phyloP scores from a whole-genome alignment of 1,284 basidiomycete genomes.

The Coniferiporia weirii region DNA sequence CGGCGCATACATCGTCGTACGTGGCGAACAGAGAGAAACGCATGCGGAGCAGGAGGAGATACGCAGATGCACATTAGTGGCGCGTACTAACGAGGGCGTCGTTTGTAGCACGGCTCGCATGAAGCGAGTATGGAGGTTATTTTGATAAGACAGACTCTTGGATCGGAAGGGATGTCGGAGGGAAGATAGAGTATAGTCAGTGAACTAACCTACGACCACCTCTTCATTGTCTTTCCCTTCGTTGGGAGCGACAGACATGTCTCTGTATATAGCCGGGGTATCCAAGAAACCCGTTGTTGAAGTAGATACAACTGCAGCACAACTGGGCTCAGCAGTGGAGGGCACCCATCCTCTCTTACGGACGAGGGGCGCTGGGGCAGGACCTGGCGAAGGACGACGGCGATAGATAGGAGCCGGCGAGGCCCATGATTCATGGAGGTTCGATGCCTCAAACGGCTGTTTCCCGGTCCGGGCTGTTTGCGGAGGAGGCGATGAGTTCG shows the following conservation, averaged over 20 bases:
- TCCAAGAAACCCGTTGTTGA: slow-evolving; percentile 59
- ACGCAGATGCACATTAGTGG: background rate
- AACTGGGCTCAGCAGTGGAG: slow-evolving; percentile 47
- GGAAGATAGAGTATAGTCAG: background rate
- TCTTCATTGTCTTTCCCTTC: slow-evolving; percentile 38
- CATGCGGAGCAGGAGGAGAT: background rate
- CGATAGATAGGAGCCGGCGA: slow-evolving; percentile 14
- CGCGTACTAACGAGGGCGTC: background rate
- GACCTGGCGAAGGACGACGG: slow-evolving; percentile 26
- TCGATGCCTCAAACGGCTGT: background rate
- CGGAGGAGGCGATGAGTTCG: slow-evolving; percentile 21
- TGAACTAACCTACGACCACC: slow-evolving; percentile 43
- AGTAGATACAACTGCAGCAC: slow-evolving; percentile 43
- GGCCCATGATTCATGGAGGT: background rate
- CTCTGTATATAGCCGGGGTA: slow-evolving; percentile 57
- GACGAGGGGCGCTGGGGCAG: slow-evolving; percentile 34
- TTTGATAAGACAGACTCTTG: background rate
- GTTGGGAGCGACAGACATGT: slow-evolving; percentile 30
- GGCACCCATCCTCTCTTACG: slow-evolving; percentile 70
- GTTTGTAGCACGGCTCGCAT: background rate
- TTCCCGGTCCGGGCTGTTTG: slow-evolving; percentile 16
- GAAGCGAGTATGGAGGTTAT: background rate
- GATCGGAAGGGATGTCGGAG: slow-evolving; percentile 13
- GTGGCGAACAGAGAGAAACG: background rate
- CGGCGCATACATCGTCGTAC: background rate